Evolutionary conservation across 1,284 basidiomycete species (phyloP), one percentile per base, ranked within the genome.

Genomic region (Boletus albobrunnescens): DNA sequence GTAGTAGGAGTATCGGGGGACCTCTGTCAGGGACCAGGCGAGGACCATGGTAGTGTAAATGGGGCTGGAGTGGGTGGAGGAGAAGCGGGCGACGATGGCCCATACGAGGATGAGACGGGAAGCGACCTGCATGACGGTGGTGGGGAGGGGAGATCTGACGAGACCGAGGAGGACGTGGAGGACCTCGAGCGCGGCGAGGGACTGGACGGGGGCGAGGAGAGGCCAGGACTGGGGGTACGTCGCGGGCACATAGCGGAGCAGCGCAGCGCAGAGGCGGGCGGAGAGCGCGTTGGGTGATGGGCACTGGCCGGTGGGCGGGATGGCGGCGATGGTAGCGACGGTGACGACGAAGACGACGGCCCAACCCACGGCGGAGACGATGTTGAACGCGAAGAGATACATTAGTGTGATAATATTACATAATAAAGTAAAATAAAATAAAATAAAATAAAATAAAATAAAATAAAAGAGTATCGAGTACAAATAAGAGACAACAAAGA

Each of bases 1-100:
- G 71, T 99, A 99, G 74, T 89, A 96, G 8, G 84, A 70, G 70
- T 99, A 99, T 23, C 95, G 90, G 52, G 96, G 83, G 44, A 93
- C 80, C 68, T 99, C 95, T 33, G 94, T 93, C 49, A 88, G 58
- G 2, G 89, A 86, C 95, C 95, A 99, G 0, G 95, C 91, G 53
- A 96, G 71, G 44, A 98, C 79, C 92, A 97, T 95, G 41, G 86
- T 84, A 3, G 91, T 81, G 72, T 91, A 98, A 27, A 93, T 70
- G 3, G 95, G 90, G 62, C 82, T 87, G 5, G 74, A 67, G 53
- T 82, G 85, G 14, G 64, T 67, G 84, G 82, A 87, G 87, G 61
- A 12, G 39, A 56, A 52, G 44, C 48, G 54, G 19, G 44, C 60
- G 11, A 72, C 67, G 56, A 82, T 88, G 54, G 82, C 89, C 93